A percentile compares a stretch with the other conserved stretches of the same genome.
phyloP scores from a whole-genome alignment of 306 rosid genomes.

The Vicia sativa region DNA sequence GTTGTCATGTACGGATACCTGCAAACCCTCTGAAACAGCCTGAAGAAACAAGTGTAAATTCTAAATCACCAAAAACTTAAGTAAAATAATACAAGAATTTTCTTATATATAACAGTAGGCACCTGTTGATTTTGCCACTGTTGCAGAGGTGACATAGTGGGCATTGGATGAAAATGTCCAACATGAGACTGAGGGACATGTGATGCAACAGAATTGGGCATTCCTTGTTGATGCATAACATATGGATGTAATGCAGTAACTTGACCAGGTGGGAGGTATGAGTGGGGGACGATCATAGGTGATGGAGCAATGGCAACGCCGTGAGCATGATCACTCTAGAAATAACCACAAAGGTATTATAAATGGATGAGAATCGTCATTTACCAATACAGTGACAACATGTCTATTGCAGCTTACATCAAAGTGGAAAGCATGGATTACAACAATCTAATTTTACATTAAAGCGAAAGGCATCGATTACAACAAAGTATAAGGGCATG shows the following conservation, averaged over 20 bases:
- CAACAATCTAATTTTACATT: neutral
- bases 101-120: slow-evolving; percentile 25
- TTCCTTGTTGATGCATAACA: slow-evolving; percentile 90
- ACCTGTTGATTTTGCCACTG: slow-evolving; percentile 95
- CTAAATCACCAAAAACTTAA: slow-evolving; percentile 2
- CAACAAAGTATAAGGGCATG: slow-evolving; percentile 1
- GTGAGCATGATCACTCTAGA: slow-evolving; percentile 66
- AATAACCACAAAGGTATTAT: slow-evolving; percentile 31
- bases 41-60: slow-evolving; percentile 43
- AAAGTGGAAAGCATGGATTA: slow-evolving; percentile 6
- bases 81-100: slow-evolving; percentile 2
- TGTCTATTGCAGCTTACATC: neutral
- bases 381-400: neutral
- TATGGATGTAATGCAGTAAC: slow-evolving; percentile 81
- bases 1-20: slow-evolving; percentile 59
- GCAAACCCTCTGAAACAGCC: slow-evolving; percentile 67
- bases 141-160: slow-evolving; percentile 74
- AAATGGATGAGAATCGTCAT: slow-evolving; percentile 4
- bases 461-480: slow-evolving; percentile 7
- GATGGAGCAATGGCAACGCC: slow-evolving; percentile 77
- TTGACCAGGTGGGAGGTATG: slow-evolving; percentile 91
- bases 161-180: slow-evolving; percentile 76
- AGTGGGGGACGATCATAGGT: slow-evolving; percentile 79
- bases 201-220: slow-evolving; percentile 70
- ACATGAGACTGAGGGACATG: slow-evolving; percentile 81